Evolutionary conservation across 306 rosid genomes (phyloP), one percentile per base, ranked within the genome.

Genomic region (Begonia loranthoides): DNA sequence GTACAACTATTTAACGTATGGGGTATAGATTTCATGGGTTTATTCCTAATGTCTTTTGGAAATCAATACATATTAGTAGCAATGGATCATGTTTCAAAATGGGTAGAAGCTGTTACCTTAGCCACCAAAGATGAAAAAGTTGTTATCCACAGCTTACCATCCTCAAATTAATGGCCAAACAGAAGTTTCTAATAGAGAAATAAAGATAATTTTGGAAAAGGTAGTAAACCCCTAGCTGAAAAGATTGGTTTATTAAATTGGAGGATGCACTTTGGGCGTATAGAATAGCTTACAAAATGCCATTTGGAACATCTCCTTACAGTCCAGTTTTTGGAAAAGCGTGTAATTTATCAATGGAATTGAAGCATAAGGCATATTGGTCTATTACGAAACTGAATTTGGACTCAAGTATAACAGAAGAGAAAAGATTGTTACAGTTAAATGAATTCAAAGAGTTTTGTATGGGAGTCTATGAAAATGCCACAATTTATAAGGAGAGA

Each of bases 11-110:
- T 45, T 53, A 41, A 53, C n/a, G 12, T 53, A 0, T 62, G 47
- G 12, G 54, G 54, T 0, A 45, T 62, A 1, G 41, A 62, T 15
- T 62, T 62, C n/a, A n/a, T n/a, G n/a, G n/a, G n/a, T 22, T 49
- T 45, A 48, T 52, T 14, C 38, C 48, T 1, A 28, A 12, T 7
- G 45, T 36, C 0, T 16, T 3, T 17, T 45, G 5, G 13, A n/a
- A 4, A n/a, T 4, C 5, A 45, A 7, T 5, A n/a, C n/a, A n/a
- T n/a, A n/a, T n/a, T n/a, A n/a, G n/a, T n/a, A n/a, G n/a, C n/a
- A n/a, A n/a, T n/a, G n/a, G n/a, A n/a, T n/a, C n/a, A n/a, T n/a
- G n/a, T n/a, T n/a, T n/a, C n/a, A n/a, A n/a, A n/a, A n/a, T n/a
- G n/a, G n/a, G n/a, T n/a, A n/a, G n/a, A n/a, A n/a, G n/a, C n/a